phyloP scores from a whole-genome alignment of 768 basidiomycete species.

The Cystobasidium tubakii region DNA sequence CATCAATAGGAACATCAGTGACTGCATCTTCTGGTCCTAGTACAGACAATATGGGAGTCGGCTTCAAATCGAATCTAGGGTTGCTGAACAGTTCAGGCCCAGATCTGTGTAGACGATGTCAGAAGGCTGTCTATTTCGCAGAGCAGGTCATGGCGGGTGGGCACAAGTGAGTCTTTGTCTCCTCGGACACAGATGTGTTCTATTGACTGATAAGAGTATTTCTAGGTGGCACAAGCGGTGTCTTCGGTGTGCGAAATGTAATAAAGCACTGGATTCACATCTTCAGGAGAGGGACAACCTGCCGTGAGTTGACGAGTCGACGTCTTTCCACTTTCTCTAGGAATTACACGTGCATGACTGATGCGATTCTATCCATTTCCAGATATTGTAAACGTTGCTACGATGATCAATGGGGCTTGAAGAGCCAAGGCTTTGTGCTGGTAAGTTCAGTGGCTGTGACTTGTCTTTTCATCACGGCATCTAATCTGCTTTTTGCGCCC shows the following conservation, averaged over 20 bases:
- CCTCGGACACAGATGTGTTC: too few species aligned
- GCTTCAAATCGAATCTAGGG: conserved; percentile 26
- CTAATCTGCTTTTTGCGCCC: background rate
- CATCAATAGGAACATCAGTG: conserved; percentile 22
- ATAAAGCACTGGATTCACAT: conserved; percentile 38
- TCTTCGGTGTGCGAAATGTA: conserved; percentile 40
- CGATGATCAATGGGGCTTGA: conserved; percentile 36
- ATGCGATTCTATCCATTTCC: background rate
- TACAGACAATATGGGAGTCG: background rate
- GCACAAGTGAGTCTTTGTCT: conserved; percentile 34
- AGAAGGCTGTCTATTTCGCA: conserved; percentile 40
- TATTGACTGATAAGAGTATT: background rate
- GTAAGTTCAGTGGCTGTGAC: too few species aligned
- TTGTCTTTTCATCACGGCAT: background rate
- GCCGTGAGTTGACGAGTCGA: conserved; percentile 5
- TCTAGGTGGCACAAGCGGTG: conserved; percentile 40
- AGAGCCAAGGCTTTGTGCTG: conserved; percentile 36
- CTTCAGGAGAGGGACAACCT: conserved; percentile 38
- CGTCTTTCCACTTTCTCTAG: background rate
- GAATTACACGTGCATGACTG: background rate
- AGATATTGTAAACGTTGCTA: conserved; percentile 42
- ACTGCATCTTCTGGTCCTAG: background rate
- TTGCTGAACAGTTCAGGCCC: conserved; percentile 6
- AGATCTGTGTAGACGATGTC: conserved; percentile 40
- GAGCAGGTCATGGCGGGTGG: conserved; percentile 41